A percentile compares a stretch with the other conserved stretches of the same genome.
phyloP scores from a whole-genome alignment of 1,284 basidiomycete species.

The Ustilago hordei region DNA sequence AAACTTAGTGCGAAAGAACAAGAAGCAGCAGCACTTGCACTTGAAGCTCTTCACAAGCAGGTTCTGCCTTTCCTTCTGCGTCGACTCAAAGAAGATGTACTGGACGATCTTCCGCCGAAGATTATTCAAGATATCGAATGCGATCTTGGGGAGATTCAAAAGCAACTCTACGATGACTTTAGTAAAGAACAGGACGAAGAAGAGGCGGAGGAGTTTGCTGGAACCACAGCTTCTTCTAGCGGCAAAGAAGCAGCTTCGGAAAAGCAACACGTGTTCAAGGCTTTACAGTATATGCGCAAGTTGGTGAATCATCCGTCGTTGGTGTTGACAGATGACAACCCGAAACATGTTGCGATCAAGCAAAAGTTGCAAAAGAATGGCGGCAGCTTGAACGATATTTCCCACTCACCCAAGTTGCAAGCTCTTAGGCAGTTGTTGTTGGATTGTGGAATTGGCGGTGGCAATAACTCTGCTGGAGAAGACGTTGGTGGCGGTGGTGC shows the following conservation, averaged over 20 bases:
- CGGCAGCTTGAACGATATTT: slow-evolving; percentile 78
- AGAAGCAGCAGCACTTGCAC: slow-evolving; percentile 83
- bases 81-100: slow-evolving; percentile 95
- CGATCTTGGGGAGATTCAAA: slow-evolving; percentile 79
- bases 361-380: slow-evolving; percentile 72
- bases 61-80: slow-evolving; percentile 97
- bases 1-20: slow-evolving; percentile 87
- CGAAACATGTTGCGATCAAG: slow-evolving; percentile 75
- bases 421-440: slow-evolving; percentile 71
- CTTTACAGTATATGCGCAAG: slow-evolving; percentile 95
- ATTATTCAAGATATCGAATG: slow-evolving; percentile 99
- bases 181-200: slow-evolving; percentile 75
- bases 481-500: slow-evolving; percentile 71
- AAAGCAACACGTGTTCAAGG: slow-evolving; percentile 70
- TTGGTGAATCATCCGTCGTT: slow-evolving; percentile 92
- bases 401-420: slow-evolving; percentile 92
- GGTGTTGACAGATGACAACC: slow-evolving; percentile 57
- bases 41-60: slow-evolving; percentile 98
- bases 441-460: slow-evolving; percentile 91
- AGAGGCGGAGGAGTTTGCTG: slow-evolving; percentile 70
- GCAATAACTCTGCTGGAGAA: slow-evolving; percentile 74
- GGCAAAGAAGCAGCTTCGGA: slow-evolving; percentile 72
- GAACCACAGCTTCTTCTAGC: slow-evolving; percentile 70
- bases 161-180: slow-evolving; percentile 83
- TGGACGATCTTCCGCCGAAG: slow-evolving; percentile 96